Base-by-base conservation (phyloP, 2,329 filamentous ascomycete genomes). In the Trichoderma breve region DNA sequence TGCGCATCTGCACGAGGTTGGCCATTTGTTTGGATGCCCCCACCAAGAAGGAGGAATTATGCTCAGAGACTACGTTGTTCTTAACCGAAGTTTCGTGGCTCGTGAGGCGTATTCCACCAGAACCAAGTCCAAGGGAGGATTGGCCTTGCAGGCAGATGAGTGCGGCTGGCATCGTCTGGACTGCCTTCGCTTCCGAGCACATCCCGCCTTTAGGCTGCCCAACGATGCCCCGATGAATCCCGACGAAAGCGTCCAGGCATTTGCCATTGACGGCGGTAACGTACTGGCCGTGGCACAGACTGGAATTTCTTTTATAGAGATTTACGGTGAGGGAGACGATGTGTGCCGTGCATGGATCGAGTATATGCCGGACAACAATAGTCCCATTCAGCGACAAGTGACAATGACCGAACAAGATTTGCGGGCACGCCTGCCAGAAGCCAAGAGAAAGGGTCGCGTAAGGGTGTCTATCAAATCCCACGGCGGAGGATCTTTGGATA, bases 1-100 rank as follows among this genome's bases (percentile, higher is more conserved):
- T 8, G 95, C 94, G 11, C 95, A 98, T 81, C 82, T 98, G 62
- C 95, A 97, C 80, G 94, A 98, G 81, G 92, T 92, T 0, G 95
- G 95, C 4, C 95, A 97, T 82, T 82, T 97, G 26, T 92, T 98
- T 75, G 95, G 95, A 64, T 97, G 93, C 75, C 93, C 94, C 11
- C 93, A 97, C 79, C 94, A 97, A 79, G 93, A 96, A 78, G 92
- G 85, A 32, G 95, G 96, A n/a, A 87, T 98, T 73, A 98, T 98
- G 95, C 85, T 94, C 65, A 88, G 93, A 71, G 95, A 97, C 80
- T 98, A 97, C 79, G 89, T 95, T 36, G 91, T 86, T 2, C 83
- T 98, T 14, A 97, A 96, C 81, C 90, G 95, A 30, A 92, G 92
- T 1, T 98, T 98, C 79, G 86, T 93, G 60, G 88, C 89, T 36